These are phyloP conservation scores for Yueomyces sinensis DNA, from an alignment of 805 yeast species.

Conservation along the genomic window DNA sequence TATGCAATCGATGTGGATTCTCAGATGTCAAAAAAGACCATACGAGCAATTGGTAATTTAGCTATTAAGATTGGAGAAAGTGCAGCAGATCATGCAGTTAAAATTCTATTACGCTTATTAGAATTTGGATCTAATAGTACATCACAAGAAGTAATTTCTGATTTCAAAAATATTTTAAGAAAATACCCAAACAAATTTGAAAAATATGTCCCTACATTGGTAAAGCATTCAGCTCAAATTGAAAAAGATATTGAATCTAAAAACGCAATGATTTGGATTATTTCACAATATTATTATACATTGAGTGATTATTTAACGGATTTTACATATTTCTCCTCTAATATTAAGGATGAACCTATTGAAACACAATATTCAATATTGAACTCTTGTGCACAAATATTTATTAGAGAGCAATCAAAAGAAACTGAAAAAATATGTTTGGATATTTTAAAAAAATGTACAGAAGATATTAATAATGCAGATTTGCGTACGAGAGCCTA, in stretches of 20 bases:
- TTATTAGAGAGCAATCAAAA: conserved; percentile 39
- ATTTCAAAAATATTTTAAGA: conserved; percentile 63
- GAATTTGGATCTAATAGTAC: conserved; percentile 58
- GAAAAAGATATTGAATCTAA: conserved; percentile 65
- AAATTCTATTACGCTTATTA: conserved; percentile 43
- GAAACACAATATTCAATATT: conserved; percentile 65
- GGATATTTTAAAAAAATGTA: conserved; percentile 47
- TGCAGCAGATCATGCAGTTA: conserved; percentile 53
- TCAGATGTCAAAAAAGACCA: conserved; percentile 76
- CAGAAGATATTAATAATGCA: conserved; percentile 68
- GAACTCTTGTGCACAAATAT: conserved; percentile 63
- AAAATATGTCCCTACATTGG: conserved; percentile 29
- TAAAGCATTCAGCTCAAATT: conserved; percentile 34
- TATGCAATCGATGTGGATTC: conserved; percentile 81
- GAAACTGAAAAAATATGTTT: conserved; percentile 45
- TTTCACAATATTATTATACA: conserved; percentile 53
- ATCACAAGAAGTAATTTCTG: conserved; percentile 69
- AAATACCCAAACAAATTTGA: conserved; percentile 53
- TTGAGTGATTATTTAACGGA: conserved; percentile 23
- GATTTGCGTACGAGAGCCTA: conserved; percentile 78
- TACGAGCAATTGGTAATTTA: conserved; percentile 79
- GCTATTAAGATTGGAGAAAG: conserved; percentile 55
- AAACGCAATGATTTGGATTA: conserved; percentile 69
- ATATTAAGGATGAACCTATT: conserved; percentile 45
- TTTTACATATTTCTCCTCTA: conserved; percentile 25